Evolutionary conservation across 768 basidiomycete species (phyloP).

Genomic region (Trametes elegans): DNA sequence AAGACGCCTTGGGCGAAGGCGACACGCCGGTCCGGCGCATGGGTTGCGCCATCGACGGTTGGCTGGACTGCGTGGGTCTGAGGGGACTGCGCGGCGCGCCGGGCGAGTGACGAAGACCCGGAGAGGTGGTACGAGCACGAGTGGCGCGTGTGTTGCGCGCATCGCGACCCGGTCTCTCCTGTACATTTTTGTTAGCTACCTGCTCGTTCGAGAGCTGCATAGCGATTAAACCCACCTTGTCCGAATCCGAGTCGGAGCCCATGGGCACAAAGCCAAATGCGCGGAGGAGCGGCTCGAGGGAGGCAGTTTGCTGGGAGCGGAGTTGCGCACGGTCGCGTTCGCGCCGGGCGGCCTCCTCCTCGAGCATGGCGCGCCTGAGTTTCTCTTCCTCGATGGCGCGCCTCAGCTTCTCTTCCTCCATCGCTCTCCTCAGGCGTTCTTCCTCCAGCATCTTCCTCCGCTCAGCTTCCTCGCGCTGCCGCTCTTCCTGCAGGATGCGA

Average conservation of each 20-base stretch:
- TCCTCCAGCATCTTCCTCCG: conserved; percentile 20
- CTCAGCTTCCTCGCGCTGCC: conserved; percentile 18
- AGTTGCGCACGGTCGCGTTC: conserved; percentile 5
- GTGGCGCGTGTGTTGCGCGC: not conserved
- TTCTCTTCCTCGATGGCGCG: conserved; percentile 15
- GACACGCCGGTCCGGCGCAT: conserved; percentile 1
- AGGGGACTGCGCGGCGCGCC: conserved; percentile 5
- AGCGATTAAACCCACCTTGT: not conserved
- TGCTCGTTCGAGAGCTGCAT: too few species aligned
- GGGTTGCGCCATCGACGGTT: not conserved
- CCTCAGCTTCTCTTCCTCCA: conserved; percentile 15
- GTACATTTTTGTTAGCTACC: not conserved
- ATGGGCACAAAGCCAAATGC: conserved; percentile 12
- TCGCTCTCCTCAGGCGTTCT: conserved; percentile 6
- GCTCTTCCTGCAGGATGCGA: conserved; percentile 16
- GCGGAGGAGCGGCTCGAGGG: conserved; percentile 19
- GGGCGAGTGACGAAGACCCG: not conserved
- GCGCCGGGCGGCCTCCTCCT: conserved; percentile 12
- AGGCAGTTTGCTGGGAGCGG: conserved; percentile 9
- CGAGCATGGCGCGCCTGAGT: conserved; percentile 11
- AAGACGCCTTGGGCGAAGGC: conserved; percentile 4
- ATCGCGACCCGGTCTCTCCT: conserved; percentile 7
- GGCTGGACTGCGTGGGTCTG: not conserved
- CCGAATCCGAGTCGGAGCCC: conserved; percentile 7
- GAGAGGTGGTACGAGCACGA: conserved; percentile 17